These are phyloP conservation scores for Actinomortierella ambigua DNA, from an alignment of 371 early-diverging fungal species.

Conservation along the genomic window DNA sequence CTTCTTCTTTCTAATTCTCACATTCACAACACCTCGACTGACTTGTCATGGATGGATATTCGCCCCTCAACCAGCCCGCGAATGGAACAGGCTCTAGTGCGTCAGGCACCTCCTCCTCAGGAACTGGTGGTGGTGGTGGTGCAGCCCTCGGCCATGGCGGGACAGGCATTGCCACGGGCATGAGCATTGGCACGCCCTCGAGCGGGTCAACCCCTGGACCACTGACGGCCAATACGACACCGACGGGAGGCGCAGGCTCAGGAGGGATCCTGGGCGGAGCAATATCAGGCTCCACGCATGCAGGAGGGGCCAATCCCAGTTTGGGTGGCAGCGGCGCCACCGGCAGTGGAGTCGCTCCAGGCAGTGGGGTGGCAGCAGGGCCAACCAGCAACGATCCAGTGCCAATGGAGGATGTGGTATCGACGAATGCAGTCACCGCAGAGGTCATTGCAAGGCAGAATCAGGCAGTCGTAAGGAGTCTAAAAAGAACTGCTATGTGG, in stretches of 20 bases:
- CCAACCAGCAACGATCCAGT: conserved; percentile 9
- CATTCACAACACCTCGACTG: too few species aligned
- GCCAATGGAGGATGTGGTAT: conserved; percentile 43
- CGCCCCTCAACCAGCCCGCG: too few species aligned
- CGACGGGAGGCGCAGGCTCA: neutral
- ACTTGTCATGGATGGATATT: too few species aligned
- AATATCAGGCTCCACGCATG: neutral
- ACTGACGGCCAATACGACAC: too few species aligned
- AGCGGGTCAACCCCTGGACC: too few species aligned
- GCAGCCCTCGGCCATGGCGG: too few species aligned
- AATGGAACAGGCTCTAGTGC: too few species aligned
- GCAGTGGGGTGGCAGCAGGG: neutral
- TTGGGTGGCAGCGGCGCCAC: neutral
- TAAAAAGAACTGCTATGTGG: neutral
- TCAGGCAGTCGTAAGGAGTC: conserved; percentile 32
- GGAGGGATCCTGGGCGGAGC: neutral
- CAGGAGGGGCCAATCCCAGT: neutral
- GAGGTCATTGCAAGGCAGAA: conserved; percentile 43
- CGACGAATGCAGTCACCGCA: conserved; percentile 40
- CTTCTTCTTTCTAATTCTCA: too few species aligned
- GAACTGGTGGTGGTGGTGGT: too few species aligned
- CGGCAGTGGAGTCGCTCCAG: neutral
- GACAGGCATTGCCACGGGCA: too few species aligned
- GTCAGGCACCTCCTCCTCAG: too few species aligned
- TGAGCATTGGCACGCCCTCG: too few species aligned